Conservation (phyloP, 257 asterid species). For the Solanum peruvianum region DNA sequence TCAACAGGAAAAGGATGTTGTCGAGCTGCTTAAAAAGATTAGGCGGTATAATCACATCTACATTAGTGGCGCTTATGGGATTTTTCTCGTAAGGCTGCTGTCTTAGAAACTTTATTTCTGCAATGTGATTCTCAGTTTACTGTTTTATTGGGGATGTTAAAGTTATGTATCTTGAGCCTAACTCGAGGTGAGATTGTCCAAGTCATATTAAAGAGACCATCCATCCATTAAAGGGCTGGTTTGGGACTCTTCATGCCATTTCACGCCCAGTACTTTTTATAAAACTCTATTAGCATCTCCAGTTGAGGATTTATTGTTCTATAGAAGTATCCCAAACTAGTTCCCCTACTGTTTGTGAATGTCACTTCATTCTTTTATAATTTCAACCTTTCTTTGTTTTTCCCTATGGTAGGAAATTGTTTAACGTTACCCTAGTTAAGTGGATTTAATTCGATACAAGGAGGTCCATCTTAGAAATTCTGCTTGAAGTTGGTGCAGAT, state of each 20-base stretch:
- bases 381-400: background rate
- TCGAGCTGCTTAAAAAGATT: constrained; percentile 24
- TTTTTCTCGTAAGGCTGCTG: constrained; percentile 22
- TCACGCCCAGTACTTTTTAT: background rate
- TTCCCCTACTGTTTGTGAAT: background rate
- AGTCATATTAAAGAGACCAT: background rate
- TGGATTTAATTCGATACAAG: background rate
- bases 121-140: background rate
- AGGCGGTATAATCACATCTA: constrained; percentile 40
- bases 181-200: background rate
- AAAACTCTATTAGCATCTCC: background rate
- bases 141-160: background rate
- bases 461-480: background rate
- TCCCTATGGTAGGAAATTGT: background rate
- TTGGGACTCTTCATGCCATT: background rate
- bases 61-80: constrained; percentile 25
- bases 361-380: background rate
- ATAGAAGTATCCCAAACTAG: background rate
- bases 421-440: background rate
- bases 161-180: background rate
- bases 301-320: background rate
- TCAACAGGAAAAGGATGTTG: constrained; percentile 18
- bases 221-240: background rate
- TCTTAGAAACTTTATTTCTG: background rate
- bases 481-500: background rate